Evolutionary conservation across 192 early-diverging fungal species (phyloP).

Genomic region (Chytriomyces sp.): DNA sequence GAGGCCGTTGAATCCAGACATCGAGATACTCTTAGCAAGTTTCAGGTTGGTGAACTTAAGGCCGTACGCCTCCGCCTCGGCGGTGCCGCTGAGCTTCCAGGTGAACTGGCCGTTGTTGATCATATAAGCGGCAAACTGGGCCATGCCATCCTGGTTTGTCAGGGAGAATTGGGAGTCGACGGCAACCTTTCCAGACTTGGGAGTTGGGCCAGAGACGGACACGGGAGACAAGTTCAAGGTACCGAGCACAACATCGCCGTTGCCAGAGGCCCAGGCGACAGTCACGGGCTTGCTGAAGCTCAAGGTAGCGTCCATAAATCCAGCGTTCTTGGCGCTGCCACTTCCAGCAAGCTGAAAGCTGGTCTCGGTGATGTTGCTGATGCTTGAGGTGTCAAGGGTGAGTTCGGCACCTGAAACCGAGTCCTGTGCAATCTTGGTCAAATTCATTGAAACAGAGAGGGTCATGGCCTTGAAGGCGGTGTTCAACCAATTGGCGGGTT

Average conservation of each 20-base stretch:
- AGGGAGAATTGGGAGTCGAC: slow-evolving; percentile 11
- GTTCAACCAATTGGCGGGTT: background rate
- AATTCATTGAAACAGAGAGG: slow-evolving; percentile 9
- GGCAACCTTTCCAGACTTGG: slow-evolving; percentile 23
- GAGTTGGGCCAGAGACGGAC: slow-evolving; percentile 11
- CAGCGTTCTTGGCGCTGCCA: slow-evolving; percentile 37
- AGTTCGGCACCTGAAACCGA: slow-evolving; percentile 31
- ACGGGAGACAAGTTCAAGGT: slow-evolving; percentile 28
- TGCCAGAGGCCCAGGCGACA: slow-evolving; percentile 32
- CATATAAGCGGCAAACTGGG: slow-evolving; percentile 30
- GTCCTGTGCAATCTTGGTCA: slow-evolving; percentile 31
- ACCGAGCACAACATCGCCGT: slow-evolving; percentile 25
- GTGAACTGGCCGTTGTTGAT: slow-evolving; percentile 14
- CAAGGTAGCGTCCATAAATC: slow-evolving; percentile 31
- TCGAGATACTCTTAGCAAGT: slow-evolving; percentile 32
- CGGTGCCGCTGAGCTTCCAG: slow-evolving; percentile 25
- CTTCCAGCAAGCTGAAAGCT: slow-evolving; percentile 27
- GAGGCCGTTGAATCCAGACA: slow-evolving; percentile 25
- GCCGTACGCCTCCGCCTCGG: slow-evolving; percentile 28
- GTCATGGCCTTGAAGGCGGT: slow-evolving; percentile 4
- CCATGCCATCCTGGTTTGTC: slow-evolving; percentile 6
- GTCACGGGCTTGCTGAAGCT: slow-evolving; percentile 25
- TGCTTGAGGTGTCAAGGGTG: slow-evolving; percentile 24
- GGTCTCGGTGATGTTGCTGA: slow-evolving; percentile 24
- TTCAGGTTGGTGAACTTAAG: slow-evolving; percentile 30